Conservation (phyloP, 257 asterid genomes). For the Lycium barbarum region DNA sequence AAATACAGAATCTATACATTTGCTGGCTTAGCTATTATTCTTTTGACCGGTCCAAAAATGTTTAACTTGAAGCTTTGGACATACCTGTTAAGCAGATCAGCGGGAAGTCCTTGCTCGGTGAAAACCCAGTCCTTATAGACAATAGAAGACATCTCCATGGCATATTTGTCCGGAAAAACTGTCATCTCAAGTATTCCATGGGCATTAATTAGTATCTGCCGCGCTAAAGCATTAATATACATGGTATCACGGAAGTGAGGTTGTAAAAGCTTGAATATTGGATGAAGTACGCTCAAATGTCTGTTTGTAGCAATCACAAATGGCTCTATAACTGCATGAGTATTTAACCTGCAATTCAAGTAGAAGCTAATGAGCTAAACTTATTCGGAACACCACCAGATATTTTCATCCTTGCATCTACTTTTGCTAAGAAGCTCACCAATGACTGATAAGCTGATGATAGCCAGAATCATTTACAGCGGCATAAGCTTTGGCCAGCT, state of each 20-base stretch:
- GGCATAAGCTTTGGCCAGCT: slow-evolving; percentile 92
- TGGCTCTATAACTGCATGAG: slow-evolving; percentile 98
- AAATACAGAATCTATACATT: too few species aligned
- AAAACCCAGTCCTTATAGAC: slow-evolving; percentile 77
- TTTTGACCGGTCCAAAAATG: too few species aligned
- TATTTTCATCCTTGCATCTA: background rate
- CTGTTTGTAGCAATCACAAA: slow-evolving; percentile 76
- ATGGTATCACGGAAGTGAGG: slow-evolving; percentile 94
- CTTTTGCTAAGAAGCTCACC: slow-evolving; percentile 46
- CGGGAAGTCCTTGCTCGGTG: slow-evolving; percentile 83
- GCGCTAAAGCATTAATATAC: slow-evolving; percentile 82
- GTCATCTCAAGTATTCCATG: slow-evolving; percentile 84
- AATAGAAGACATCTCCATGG: slow-evolving; percentile 81
- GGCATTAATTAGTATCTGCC: slow-evolving; percentile 84
- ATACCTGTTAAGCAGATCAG: slow-evolving; percentile 78
- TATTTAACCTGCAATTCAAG: slow-evolving; percentile 71
- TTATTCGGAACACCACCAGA: background rate
- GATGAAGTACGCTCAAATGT: slow-evolving; percentile 82
- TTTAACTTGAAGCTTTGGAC: slow-evolving; percentile 17
- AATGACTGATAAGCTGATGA: slow-evolving; percentile 96
- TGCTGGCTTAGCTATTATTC: too few species aligned
- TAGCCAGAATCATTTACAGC: slow-evolving; percentile 91
- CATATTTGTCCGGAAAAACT: slow-evolving; percentile 72
- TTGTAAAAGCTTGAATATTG: slow-evolving; percentile 82
- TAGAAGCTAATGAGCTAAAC: background rate